Conservation (phyloP, 2,329 filamentous ascomycete species). For the Beauveria pseudobassiana region DNA sequence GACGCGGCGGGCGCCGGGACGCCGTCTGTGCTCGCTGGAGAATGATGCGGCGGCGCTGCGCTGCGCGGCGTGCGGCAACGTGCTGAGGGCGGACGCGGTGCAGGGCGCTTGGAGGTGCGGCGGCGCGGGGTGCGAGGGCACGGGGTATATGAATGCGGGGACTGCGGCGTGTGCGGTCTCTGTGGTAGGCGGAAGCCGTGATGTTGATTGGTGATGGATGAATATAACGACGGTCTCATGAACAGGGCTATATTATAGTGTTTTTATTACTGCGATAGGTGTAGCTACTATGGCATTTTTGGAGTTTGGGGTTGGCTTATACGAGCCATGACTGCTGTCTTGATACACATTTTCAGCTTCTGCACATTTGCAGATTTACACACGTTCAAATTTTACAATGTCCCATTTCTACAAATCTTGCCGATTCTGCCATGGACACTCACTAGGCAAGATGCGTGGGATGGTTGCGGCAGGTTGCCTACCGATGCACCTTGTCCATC, state of each 20-base stretch:
- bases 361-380: neutral
- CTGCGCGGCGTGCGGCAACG: constrained; percentile 64
- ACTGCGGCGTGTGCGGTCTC: constrained; percentile 62
- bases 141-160: constrained; percentile 59
- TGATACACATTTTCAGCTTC: neutral
- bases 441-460: too few species aligned
- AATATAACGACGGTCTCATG: neutral
- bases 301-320: too few species aligned
- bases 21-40: constrained; percentile 58
- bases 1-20: neutral
- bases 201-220: neutral
- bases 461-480: too few species aligned
- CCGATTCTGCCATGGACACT: too few species aligned
- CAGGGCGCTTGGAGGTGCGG: constrained; percentile 57
- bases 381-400: too few species aligned
- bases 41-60: constrained; percentile 49
- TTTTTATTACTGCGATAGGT: neutral
- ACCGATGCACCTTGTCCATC: too few species aligned
- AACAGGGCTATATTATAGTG: neutral
- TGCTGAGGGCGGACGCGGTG: constrained; percentile 49
- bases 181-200: constrained; percentile 41
- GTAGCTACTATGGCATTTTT: neutral
- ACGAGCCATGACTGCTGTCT: neutral
- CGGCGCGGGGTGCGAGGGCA: constrained; percentile 45
- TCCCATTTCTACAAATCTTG: too few species aligned